Conservation (phyloP, 23 red algal genomes). For the Gracilaria caudata region DNA sequence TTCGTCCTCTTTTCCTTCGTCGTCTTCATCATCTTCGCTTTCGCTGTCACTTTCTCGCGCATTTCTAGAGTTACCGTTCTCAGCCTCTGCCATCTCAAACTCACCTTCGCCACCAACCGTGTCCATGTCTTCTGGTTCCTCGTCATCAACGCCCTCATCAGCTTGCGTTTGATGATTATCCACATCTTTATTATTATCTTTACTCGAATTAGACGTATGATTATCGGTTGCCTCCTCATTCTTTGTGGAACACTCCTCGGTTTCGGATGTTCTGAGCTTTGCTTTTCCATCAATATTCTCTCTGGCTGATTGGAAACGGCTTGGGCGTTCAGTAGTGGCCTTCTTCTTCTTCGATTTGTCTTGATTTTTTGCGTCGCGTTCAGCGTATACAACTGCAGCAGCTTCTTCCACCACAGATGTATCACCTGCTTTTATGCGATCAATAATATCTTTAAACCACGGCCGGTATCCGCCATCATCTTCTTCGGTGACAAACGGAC, state of each 20-base stretch:
- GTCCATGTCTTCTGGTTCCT: not conserved
- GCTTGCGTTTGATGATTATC: not conserved
- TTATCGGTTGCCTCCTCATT: not conserved
- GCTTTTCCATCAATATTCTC: not conserved
- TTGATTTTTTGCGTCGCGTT: conserved; percentile 1
- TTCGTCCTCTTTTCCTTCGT: conserved; percentile 66
- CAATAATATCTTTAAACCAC: conserved; percentile 65
- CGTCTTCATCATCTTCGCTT: conserved; percentile 69
- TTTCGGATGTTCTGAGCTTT: not conserved
- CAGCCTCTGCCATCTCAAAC: not conserved
- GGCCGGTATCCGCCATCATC: conserved; percentile 80
- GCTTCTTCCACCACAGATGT: conserved; percentile 73
- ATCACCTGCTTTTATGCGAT: conserved; percentile 81
- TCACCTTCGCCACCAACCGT: not conserved
- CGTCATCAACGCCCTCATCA: not conserved
- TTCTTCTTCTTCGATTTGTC: conserved; percentile 4
- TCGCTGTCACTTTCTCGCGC: conserved; percentile 23
- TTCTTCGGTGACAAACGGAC: conserved; percentile 61
- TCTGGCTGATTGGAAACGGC: not conserved
- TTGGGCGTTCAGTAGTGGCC: not conserved
- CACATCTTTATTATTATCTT: not conserved
- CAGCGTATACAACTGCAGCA: conserved; percentile 62
- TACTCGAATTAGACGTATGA: not conserved
- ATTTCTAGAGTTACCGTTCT: not conserved
- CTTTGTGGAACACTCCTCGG: too few species aligned